Evolutionary conservation across 768 basidiomycete species (phyloP), one percentile per base, ranked within the genome.

Genomic region (Suillus discolor): DNA sequence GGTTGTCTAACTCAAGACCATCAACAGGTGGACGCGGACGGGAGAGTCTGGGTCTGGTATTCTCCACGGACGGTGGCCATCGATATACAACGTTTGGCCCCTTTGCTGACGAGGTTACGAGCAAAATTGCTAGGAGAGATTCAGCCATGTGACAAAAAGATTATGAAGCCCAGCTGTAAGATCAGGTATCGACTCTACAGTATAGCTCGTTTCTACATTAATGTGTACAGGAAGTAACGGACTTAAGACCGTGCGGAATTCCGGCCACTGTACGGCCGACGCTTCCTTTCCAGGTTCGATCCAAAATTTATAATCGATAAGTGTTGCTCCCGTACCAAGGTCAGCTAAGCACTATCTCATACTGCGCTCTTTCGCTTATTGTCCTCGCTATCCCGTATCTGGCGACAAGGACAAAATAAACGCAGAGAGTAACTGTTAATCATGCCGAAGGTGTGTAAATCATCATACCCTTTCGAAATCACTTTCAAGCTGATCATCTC

Each of bases 81-180:
- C 92, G 84, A 74, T 89, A 95, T 62, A 94, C 90, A 6, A 95
- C 79, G 69, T 82, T 90, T 12, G 89, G 87, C 34, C 91, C 93
- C 71, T 89, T 92, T 8, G 92, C 89, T 11, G 94, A 95, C 15
- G 90, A 89, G 6, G 93, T 93, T 51, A 94, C 92, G 42, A 97
- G 86, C 5, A 96, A 78, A 67, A 97, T 82, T 12, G 93, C 90
- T 57, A 96, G 80, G 39, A 97, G 84, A 3, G 89, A 88, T 77
- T 92, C 90, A 47, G 90, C 89, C 91, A 93, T 92, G 57, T 9
- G 36, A 57, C 57, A 39, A 59, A 28, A 55, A 34, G 11, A 13
- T 55, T 34, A 54, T 54, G 28, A 54, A 18, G 9, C 18, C 4
- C 31, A 31, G 31, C 31, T 31, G 31, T 31, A 31, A 31, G 31